Conservation (phyloP, 768 basidiomycete genomes). For the Amanita jacksonii region DNA sequence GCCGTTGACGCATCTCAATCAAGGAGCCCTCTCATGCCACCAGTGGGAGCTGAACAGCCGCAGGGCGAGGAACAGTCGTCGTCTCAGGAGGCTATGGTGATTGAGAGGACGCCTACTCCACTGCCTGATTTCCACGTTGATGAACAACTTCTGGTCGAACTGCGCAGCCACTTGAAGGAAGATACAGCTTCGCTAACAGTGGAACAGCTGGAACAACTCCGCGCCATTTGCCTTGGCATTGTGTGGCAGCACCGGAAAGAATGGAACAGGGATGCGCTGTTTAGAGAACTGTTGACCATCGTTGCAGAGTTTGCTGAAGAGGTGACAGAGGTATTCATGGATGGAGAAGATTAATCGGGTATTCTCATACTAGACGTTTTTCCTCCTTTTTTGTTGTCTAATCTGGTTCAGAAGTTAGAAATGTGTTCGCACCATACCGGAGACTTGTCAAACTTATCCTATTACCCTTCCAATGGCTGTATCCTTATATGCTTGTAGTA, state of each 20-base stretch:
- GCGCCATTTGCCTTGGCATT: slow-evolving; percentile 68
- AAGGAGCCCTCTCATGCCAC: background rate
- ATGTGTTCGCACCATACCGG: no score
- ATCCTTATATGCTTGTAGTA: background rate
- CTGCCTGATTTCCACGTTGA: slow-evolving; percentile 72
- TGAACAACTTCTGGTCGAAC: slow-evolving; percentile 32
- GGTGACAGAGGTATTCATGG: slow-evolving; percentile 22
- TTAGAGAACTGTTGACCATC: slow-evolving; percentile 47
- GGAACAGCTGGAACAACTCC: slow-evolving; percentile 90
- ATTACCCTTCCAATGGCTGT: background rate
- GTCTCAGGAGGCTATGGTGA: slow-evolving; percentile 29
- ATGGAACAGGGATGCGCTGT: slow-evolving; percentile 71
- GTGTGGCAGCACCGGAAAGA: slow-evolving; percentile 78
- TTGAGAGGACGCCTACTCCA: slow-evolving; percentile 58
- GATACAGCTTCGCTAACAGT: slow-evolving; percentile 56
- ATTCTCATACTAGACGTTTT: background rate
- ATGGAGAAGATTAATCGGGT: background rate
- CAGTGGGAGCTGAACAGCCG: background rate
- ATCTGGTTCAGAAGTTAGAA: no score
- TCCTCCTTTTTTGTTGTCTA: background rate
- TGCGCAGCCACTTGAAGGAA: slow-evolving; percentile 40
- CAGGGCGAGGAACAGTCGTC: background rate
- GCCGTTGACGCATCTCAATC: background rate
- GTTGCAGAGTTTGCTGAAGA: slow-evolving; percentile 62
- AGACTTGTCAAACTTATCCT: slow-evolving; percentile 2